These are phyloP conservation scores for Colletotrichum chrysophilum DNA, from an alignment of 2,329 filamentous ascomycete species.

Conservation along the genomic window DNA sequence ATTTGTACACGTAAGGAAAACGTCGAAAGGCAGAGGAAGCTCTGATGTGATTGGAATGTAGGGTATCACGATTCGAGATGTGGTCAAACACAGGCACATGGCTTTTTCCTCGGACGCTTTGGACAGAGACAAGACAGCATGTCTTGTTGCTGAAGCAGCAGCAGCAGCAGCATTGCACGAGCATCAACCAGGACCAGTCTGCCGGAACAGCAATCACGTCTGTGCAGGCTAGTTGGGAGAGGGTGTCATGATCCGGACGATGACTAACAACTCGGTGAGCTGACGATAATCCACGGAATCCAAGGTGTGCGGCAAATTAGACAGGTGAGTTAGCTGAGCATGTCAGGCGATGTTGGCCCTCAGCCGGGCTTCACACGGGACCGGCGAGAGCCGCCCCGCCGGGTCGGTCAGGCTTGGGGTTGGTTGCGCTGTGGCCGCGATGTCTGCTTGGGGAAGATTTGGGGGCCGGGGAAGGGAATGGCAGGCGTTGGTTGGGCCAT, in stretches of 20 bases:
- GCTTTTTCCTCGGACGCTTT: not conserved
- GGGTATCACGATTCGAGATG: not conserved
- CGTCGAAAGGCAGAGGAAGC: not conserved
- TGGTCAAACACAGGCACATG: not conserved
- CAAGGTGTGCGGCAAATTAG: not conserved
- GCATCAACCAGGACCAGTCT: not conserved
- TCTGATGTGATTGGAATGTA: rapidly evolving
- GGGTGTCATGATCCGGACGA: not conserved
- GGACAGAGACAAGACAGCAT: not conserved
- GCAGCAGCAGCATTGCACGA: not conserved
- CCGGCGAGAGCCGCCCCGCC: not conserved
- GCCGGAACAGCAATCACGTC: not conserved
- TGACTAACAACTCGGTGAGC: not conserved
- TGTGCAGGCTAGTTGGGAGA: not conserved
- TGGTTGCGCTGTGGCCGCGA: no score
- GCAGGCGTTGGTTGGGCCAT: not conserved
- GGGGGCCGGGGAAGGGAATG: not conserved
- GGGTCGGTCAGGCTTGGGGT: not conserved
- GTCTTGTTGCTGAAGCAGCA: not conserved
- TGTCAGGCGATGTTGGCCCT: slow-evolving; percentile 5
- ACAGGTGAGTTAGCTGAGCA: not conserved
- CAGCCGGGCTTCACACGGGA: slow-evolving; percentile 2
- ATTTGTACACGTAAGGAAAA: not conserved
- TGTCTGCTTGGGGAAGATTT: not conserved
- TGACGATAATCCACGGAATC: not conserved